A percentile compares a stretch with the other conserved stretches of the same genome.
Conservation (phyloP, 192 early-diverging fungal genomes). For the Oehlia diaphana region DNA sequence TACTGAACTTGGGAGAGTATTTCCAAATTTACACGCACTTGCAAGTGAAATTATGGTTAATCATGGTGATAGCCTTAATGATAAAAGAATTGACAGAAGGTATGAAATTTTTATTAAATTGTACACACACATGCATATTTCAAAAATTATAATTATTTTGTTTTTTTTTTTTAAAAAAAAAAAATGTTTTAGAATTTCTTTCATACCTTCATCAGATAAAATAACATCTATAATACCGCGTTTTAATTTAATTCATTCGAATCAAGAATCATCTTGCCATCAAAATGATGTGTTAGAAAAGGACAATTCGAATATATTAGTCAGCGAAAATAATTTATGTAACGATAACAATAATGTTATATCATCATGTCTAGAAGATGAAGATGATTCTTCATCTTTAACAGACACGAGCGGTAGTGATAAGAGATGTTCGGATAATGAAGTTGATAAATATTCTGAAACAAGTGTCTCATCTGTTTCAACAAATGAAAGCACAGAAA, state of each 20-base stretch:
- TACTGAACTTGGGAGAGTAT: constrained; percentile 41
- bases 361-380: neutral
- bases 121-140: neutral
- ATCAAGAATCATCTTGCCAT: neutral
- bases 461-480: neutral
- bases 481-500: neutral
- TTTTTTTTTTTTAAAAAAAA: neutral
- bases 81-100: constrained; percentile 20
- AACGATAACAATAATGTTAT: neutral
- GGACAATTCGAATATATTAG: neutral
- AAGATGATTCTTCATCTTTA: neutral
- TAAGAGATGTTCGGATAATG: neutral
- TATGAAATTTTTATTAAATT: neutral
- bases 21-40: constrained; percentile 37
- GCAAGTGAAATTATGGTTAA: constrained; percentile 40
- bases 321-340: neutral
- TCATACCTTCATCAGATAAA: neutral
- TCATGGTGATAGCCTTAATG: constrained; percentile 36
- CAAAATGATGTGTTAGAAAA: neutral
- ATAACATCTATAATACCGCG: neutral
- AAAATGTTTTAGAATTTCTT: neutral
- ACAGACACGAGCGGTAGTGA: neutral
- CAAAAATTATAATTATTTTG: neutral
- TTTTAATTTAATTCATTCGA: neutral
- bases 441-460: neutral